phyloP scores from a whole-genome alignment of 805 yeast genomes.

The Metschnikowia shivogae region DNA sequence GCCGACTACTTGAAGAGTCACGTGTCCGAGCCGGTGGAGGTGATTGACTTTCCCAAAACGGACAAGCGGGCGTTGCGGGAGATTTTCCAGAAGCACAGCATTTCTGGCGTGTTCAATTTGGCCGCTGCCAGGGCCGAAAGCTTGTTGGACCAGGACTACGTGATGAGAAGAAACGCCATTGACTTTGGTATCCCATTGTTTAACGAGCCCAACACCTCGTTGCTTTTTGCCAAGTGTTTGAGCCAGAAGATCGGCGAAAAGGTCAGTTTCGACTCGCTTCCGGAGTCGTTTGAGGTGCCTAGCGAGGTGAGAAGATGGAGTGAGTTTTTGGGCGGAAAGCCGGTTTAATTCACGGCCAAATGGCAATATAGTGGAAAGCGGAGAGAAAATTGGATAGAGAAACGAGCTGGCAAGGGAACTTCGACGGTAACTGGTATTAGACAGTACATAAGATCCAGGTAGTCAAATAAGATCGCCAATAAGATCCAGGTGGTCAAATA shows the following conservation, averaged over 20 bases:
- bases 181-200: slow-evolving; percentile 95
- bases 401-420: no score
- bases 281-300: slow-evolving; percentile 59
- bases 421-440: no score
- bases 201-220: slow-evolving; percentile 93
- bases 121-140: slow-evolving; percentile 87
- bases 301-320: slow-evolving; percentile 93
- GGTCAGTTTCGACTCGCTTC: slow-evolving; percentile 41
- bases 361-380: no score
- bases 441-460: no score
- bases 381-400: no score
- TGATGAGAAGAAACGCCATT: slow-evolving; percentile 98
- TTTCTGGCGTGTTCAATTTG: slow-evolving; percentile 85
- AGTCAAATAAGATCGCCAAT: no score
- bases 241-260: slow-evolving; percentile 59
- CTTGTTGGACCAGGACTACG: slow-evolving; percentile 83
- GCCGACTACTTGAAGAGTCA: slow-evolving; percentile 59
- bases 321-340: slow-evolving; percentile 92
- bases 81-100: slow-evolving; percentile 81
- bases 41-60: slow-evolving; percentile 86
- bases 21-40: slow-evolving; percentile 47
- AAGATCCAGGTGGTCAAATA: no score
- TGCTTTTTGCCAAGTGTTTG: slow-evolving; percentile 80
- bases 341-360: slow-evolving; percentile 43
- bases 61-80: slow-evolving; percentile 93